These are phyloP conservation scores for Eimeria brunetti DNA, from an alignment of 169 alveolate genomes.

Conservation along the genomic window DNA sequence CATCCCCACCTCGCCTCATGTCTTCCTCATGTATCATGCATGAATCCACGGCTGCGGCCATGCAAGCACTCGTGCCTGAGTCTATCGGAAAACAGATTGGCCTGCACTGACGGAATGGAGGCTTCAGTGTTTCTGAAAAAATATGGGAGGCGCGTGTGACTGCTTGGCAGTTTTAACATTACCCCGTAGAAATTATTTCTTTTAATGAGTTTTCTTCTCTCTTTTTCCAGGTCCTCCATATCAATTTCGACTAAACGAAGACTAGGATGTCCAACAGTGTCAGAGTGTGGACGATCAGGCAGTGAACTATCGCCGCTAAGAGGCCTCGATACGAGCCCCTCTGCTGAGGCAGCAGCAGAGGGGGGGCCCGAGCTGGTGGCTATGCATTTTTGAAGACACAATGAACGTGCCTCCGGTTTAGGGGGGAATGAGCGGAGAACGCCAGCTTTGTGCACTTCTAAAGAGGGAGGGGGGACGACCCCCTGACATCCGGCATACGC, in stretches of 20 bases:
- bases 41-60: too few relatives aligned
- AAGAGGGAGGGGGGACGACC: background rate
- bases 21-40: background rate
- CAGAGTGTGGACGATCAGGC: background rate
- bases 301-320: background rate
- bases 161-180: background rate
- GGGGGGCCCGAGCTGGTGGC: background rate
- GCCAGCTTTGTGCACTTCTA: background rate
- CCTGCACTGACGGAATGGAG: background rate
- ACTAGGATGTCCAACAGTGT: background rate
- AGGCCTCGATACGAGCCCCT: background rate
- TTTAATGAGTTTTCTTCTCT: background rate
- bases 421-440: background rate
- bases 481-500: background rate
- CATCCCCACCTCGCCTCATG: background rate
- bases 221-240: conserved; percentile 28
- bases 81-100: background rate
- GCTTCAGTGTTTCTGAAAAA: background rate
- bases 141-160: background rate
- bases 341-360: background rate
- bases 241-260: conserved; percentile 30
- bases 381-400: background rate
- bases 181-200: conserved; percentile 68
- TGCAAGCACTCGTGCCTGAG: background rate
- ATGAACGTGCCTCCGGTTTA: background rate